A percentile compares a stretch with the other conserved stretches of the same genome.
Evolutionary conservation across 1,139 yeast genomes (phyloP).

Genomic region (Zygosaccharomyces pseudobailii): DNA sequence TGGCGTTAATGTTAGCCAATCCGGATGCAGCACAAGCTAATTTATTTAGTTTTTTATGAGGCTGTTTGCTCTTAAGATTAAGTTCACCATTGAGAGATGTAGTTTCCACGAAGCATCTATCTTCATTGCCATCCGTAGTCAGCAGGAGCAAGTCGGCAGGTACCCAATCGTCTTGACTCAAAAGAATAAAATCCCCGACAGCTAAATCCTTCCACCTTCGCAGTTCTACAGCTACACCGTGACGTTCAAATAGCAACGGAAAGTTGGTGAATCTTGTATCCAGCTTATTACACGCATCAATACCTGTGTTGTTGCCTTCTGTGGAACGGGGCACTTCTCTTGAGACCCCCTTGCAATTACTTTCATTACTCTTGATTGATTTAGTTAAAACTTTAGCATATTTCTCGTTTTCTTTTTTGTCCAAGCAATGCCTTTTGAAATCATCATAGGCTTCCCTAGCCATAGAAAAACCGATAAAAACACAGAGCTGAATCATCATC

Average conservation of each 20-base stretch:
- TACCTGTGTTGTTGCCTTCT: background rate
- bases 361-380: slow-evolving; percentile 6
- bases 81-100: slow-evolving; percentile 99
- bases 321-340: background rate
- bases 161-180: slow-evolving; percentile 80
- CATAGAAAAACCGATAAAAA: slow-evolving; percentile 88
- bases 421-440: slow-evolving; percentile 79
- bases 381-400: slow-evolving; percentile 35
- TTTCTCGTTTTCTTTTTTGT: slow-evolving; percentile 77
- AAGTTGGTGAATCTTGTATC: slow-evolving; percentile 25
- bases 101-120: slow-evolving; percentile 83
- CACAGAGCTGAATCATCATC: slow-evolving; percentile 79
- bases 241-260: slow-evolving; percentile 21
- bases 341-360: background rate
- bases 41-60: slow-evolving; percentile 59
- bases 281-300: background rate
- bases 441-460: slow-evolving; percentile 93
- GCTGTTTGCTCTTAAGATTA: slow-evolving; percentile 68
- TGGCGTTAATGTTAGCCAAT: slow-evolving; percentile 47
- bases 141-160: slow-evolving; percentile 84
- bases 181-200: slow-evolving; percentile 78
- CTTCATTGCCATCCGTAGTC: slow-evolving; percentile 60
- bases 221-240: slow-evolving; percentile 31
- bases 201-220: slow-evolving; percentile 65
- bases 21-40: slow-evolving; percentile 47